Conservation (phyloP, 2,329 filamentous ascomycete genomes). For the Monosporascus sp. region DNA sequence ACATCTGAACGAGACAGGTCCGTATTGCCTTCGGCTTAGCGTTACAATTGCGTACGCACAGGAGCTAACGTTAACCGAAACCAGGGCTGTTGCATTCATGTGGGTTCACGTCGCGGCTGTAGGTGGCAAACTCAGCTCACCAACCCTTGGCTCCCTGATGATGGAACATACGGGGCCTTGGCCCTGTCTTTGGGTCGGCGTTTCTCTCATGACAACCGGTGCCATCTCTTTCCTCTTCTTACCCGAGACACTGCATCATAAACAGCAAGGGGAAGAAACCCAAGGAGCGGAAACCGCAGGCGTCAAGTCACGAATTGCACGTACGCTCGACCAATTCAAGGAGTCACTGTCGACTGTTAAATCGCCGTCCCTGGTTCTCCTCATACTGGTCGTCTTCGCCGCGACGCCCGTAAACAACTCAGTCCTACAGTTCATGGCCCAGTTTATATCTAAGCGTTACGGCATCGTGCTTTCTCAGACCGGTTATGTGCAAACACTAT, state of each 20-base stretch:
- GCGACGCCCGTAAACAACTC: conserved; percentile 11
- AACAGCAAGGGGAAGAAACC: neutral
- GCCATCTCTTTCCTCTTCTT: conserved; percentile 18
- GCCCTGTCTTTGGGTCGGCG: conserved; percentile 16
- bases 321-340: conserved; percentile 11
- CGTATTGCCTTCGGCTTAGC: neutral
- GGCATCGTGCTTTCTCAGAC: conserved; percentile 20
- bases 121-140: conserved; percentile 30
- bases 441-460: conserved; percentile 28
- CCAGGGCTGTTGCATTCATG: conserved; percentile 35
- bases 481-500: conserved; percentile 26
- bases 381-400: conserved; percentile 13
- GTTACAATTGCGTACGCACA: no score
- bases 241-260: conserved; percentile 21
- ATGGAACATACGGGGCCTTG: conserved; percentile 23
- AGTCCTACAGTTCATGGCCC: conserved; percentile 20
- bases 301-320: conserved; percentile 9
- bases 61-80: neutral
- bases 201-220: conserved; percentile 7
- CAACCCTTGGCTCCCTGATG: conserved; percentile 20
- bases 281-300: neutral
- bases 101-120: conserved; percentile 49
- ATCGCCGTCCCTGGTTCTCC: conserved; percentile 18
- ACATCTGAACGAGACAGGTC: conserved; percentile 29
- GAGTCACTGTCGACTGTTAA: conserved; percentile 22